Conservation (phyloP, 208 protist genomes). For the Tritrichomonas musculus region DNA sequence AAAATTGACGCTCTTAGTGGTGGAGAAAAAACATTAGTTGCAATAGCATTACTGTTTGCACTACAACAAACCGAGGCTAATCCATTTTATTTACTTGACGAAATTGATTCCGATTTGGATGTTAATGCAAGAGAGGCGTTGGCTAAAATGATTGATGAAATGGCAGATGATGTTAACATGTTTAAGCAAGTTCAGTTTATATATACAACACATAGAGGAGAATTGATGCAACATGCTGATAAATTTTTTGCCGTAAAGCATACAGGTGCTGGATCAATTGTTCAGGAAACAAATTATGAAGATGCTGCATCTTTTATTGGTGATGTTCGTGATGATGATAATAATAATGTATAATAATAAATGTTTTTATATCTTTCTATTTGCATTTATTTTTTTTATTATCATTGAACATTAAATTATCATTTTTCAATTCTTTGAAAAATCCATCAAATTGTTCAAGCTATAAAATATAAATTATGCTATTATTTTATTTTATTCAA, state of each 20-base stretch:
- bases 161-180: neutral
- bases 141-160: neutral
- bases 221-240: neutral
- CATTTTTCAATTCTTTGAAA: too few relatives aligned
- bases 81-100: conserved; percentile 99
- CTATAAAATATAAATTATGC: too few relatives aligned
- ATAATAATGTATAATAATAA: too few relatives aligned
- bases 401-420: too few relatives aligned
- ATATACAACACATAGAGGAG: neutral
- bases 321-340: too few relatives aligned
- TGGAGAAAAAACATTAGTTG: conserved; percentile 94
- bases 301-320: neutral
- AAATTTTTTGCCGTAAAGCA: neutral
- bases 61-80: conserved; percentile 95
- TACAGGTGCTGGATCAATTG: too few relatives aligned
- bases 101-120: conserved; percentile 75
- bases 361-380: too few relatives aligned
- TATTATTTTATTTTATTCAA: neutral
- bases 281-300: neutral
- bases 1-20: conserved; percentile 41
- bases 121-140: neutral
- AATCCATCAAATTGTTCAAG: too few relatives aligned
- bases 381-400: too few relatives aligned
- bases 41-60: conserved; percentile 96
- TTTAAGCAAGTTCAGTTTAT: neutral